Evolutionary conservation across 768 basidiomycete species (phyloP), one percentile per base, ranked within the genome.

Genomic region (Suillus subluteus): DNA sequence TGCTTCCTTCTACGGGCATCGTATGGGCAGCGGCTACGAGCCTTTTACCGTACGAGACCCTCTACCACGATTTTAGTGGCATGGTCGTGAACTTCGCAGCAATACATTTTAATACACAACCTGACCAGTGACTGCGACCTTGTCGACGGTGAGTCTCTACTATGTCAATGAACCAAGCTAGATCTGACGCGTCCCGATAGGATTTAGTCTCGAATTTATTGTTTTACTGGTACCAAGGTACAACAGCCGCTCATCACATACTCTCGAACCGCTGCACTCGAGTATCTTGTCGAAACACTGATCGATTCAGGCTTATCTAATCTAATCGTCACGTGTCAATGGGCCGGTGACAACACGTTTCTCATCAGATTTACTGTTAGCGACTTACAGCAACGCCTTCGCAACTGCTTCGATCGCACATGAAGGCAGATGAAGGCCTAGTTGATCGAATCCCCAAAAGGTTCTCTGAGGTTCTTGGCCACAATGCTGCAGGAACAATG

Each of bases 221-320:
- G 3, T 7, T n/a, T 6, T 11, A 21, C 32, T 8, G 55, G 11
- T 18, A 32, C 9, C 18, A 21, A 55, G 48, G 23, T 50, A 12
- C 9, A 55, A 11, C 48, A 13, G 6, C 26, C 6, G 15, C 30
- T 32, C 54, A 40, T 38, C 37, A 23, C 56, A 37, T 35, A 58
- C 15, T 18, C n/a, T 58, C 56, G n/a, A 38, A 11, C 18, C 55
- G 43, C 43, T 46, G 44, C 21, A 37, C 46, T 48, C 4, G 21
- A 21, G 21, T 26, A 26, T 26, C 26, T 26, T 26, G 26, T 26
- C 26, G 26, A 26, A 26, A 21, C 21, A n/a, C 43, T n/a, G 8
- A 48, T 46, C 12, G 15, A 23, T 38, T 6, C n/a, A 41, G 50
- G 9, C 58, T 61, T 18, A 59, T 59, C 58, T 59, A 59, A 61